Evolutionary conservation across 352 stramenopile species (phyloP).

Genomic region (Pythium grandisporangium): DNA sequence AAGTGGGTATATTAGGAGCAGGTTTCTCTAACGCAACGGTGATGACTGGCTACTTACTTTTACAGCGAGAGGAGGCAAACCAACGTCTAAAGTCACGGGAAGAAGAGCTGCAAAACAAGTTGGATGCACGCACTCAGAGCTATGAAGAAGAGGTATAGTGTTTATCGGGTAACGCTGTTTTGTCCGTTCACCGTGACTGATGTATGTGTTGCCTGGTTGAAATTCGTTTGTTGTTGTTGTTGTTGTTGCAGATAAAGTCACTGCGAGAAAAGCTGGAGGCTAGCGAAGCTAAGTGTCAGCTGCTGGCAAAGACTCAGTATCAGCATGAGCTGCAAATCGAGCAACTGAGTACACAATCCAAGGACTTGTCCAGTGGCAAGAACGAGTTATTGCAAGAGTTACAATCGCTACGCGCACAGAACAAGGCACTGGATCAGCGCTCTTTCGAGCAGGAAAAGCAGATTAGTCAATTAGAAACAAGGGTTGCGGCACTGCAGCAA

Average conservation of each 20-base stretch:
- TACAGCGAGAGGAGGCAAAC: conserved; percentile 34
- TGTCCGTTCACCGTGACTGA: too few species aligned
- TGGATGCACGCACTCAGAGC: conserved; percentile 37
- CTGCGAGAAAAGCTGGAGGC: conserved; percentile 33
- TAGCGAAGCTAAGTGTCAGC: conserved; percentile 43
- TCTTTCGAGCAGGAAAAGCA: conserved; percentile 80
- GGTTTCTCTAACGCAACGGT: too few species aligned
- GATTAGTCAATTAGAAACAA: conserved; percentile 71
- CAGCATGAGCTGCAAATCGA: conserved; percentile 73
- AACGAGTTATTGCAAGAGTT: conserved; percentile 32
- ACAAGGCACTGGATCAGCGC: conserved; percentile 77
- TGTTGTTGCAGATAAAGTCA: conserved; percentile 22
- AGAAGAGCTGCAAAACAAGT: conserved; percentile 52
- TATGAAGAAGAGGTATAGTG: conserved; percentile 58
- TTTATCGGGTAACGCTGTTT: too few species aligned
- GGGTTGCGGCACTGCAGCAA: conserved; percentile 52
- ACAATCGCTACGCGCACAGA: conserved; percentile 42
- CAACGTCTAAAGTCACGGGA: conserved; percentile 44
- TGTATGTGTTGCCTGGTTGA: too few species aligned
- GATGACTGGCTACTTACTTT: too few species aligned
- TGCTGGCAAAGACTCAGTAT: conserved; percentile 63
- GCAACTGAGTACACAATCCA: conserved; percentile 48
- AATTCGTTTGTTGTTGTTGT: neutral
- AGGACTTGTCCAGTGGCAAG: conserved; percentile 42
- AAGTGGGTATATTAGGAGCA: neutral